Base-by-base conservation (phyloP, 768 basidiomycete species). In the Kwoniella sp. region DNA sequence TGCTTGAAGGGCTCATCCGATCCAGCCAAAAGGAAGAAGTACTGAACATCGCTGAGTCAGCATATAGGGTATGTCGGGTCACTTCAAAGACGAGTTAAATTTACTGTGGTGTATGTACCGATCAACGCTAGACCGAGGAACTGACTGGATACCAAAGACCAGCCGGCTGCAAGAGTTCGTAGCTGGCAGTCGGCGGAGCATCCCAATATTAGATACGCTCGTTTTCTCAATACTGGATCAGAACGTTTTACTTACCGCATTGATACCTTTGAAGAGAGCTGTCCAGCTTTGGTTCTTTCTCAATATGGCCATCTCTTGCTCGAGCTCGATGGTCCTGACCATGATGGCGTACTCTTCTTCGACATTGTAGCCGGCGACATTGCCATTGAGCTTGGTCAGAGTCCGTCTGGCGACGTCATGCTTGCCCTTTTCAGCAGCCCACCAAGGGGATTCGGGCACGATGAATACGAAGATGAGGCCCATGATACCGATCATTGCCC, bases 271-370 rank as follows among this genome's bases (percentile, higher is more conserved):
- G 55, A 74, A 66, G 34, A 77, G 55, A 57, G 71, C 72, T 37
- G 65, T 72, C 47, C 65, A 45, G 56, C 65, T 68, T 29, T 38
- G 45, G 28, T 70, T 23, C 30, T 72, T 64, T 22, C 65, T 57
- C 57, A 54, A 58, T 53, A 74, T 67, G 23, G 54, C 55, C 47
- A 50, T 31, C 50, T 61, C 65, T 15, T 55, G 26, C 51, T 72
- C 73, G 28, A 50, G 25, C 37, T 74, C 69, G 7, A 76, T 66
- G 13, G 75, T 71, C 30, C 61, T 50, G 31, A 55, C 58, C 52
- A 76, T 65, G 47, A 76, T 59, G 15, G 55, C 55, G 60, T 74
- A 74, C 30, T 76, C 73, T 45, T 65, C 73, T n/a, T 74, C 73
- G 30, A 73, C 73, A 53, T 74, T 69, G 62, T 74, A 76, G 0